These are phyloP conservation scores for Luffa acutangula DNA, from an alignment of 306 rosid genomes.

Conservation along the genomic window DNA sequence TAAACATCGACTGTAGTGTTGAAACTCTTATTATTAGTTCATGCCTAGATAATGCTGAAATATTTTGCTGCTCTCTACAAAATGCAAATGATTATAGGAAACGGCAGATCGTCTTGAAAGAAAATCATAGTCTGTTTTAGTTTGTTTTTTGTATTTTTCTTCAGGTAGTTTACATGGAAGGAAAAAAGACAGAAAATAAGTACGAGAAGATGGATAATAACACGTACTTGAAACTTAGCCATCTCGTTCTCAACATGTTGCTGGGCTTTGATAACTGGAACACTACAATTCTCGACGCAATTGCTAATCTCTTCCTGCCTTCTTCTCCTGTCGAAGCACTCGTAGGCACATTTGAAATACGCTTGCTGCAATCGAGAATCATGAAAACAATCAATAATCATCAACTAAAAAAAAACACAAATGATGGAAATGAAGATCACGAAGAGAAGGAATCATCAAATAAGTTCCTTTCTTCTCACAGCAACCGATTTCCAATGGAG, in stretches of 20 bases:
- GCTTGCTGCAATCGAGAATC: constrained; percentile 55
- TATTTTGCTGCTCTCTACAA: neutral
- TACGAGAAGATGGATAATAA: neutral
- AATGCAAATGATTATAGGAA: neutral
- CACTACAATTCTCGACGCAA: constrained; percentile 69
- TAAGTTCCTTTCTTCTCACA: neutral
- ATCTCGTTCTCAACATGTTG: constrained; percentile 77
- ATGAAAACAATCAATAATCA: neutral
- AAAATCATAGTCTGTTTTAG: neutral
- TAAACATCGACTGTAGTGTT: too few relatives aligned
- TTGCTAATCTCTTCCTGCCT: constrained; percentile 61
- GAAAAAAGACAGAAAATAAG: neutral
- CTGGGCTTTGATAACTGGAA: constrained; percentile 68
- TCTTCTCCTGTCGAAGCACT: constrained; percentile 79
- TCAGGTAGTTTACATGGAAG: neutral
- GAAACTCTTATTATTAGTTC: neutral
- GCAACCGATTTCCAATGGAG: neutral
- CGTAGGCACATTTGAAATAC: constrained; percentile 81
- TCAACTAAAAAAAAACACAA: neutral
- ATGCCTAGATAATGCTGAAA: neutral
- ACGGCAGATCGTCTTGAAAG: neutral
- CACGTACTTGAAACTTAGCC: constrained; percentile 77
- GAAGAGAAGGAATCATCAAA: neutral
- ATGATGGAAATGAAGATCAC: neutral
- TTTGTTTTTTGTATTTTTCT: neutral